phyloP scores from a whole-genome alignment of 441 rosid species.

The Manihot esculenta region DNA sequence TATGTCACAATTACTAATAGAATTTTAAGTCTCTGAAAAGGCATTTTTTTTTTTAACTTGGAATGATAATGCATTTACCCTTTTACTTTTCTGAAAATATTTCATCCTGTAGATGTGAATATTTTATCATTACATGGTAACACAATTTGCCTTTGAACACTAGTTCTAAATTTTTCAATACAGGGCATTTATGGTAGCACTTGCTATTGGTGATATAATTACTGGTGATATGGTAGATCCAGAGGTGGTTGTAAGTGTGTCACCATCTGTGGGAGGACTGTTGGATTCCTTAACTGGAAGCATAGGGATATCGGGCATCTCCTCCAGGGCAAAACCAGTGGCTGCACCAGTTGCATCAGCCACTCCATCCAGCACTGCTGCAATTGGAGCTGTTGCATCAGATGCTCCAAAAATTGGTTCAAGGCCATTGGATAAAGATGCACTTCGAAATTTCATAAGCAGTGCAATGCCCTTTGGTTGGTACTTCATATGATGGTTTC shows the following conservation, averaged over 20 bases:
- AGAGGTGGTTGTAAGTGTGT: slow-evolving; percentile 69
- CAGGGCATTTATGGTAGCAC: slow-evolving; percentile 93
- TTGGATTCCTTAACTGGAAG: slow-evolving; percentile 95
- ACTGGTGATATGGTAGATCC: slow-evolving; percentile 80
- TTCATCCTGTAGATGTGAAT: neutral
- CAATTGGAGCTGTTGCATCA: slow-evolving; percentile 46
- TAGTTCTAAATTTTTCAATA: slow-evolving; percentile 17
- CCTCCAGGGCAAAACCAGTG: slow-evolving; percentile 82
- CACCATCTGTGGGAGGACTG: slow-evolving; percentile 92
- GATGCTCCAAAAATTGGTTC: slow-evolving; percentile 77
- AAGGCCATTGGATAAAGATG: slow-evolving; percentile 77
- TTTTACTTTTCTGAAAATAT: neutral
- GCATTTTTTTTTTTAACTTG: neutral
- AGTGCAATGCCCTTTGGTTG: slow-evolving; percentile 90
- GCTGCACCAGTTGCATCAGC: slow-evolving; percentile 79
- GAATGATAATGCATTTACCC: neutral
- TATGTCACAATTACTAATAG: neutral
- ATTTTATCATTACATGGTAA: neutral
- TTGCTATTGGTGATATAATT: slow-evolving; percentile 75
- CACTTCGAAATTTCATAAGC: slow-evolving; percentile 68
- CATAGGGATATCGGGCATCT: slow-evolving; percentile 77
- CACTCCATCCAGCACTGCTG: slow-evolving; percentile 49
- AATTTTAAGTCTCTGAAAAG: neutral
- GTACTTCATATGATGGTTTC: slow-evolving; percentile 42
- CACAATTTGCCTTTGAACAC: neutral